Base-by-base conservation (phyloP, 768 basidiomycete genomes). In the Naganishia vishniacii region DNA sequence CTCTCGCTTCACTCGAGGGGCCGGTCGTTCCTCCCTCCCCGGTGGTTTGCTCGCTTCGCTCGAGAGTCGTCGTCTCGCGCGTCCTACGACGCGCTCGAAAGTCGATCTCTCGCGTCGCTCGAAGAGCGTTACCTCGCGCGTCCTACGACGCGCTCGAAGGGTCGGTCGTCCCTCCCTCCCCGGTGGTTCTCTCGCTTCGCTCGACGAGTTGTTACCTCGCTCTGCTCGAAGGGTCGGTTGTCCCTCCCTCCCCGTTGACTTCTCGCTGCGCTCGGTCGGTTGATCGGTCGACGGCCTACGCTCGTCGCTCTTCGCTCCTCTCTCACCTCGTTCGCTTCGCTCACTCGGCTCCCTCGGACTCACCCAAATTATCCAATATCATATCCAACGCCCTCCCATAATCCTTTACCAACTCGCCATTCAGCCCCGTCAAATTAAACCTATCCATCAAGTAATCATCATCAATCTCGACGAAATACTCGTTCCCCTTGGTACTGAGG, bases 381-480 rank as follows among this genome's bases (percentile, higher is more conserved):
- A 99, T 82, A 75, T 98, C 93, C 58, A 98, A 80, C 0, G 95
- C 95, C 71, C 94, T 88, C 0, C 87, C 79, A 72, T 99, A 99
- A 78, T 95, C 92, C 66, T 91, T 84, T 6, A 97, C 91, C 28
- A 78, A 73, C 77, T 98, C 95, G 69, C 88, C 83, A 73, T 92
- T 94, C 76, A 99, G 79, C 6, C 95, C 95, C 5, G 95, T 99
- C 41, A 99, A 81, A 80, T 99, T 99, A 81, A 99, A 99, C 75
- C 98, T 91, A 79, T 99, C 95, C 77, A 98, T 91, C 77, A 99
- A 98, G 78, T 98, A 99, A 76, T 99, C 95, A 75, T 95, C 93
- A 64, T 90, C 87, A 48, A 97, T 93, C 80, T 95, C 93, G 78
- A 91, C 93, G 76, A 95, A 97, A 81, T 95, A 97, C 79, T 97